Base-by-base conservation (phyloP, 352 stramenopile species). In the Peronospora belbahrii region DNA sequence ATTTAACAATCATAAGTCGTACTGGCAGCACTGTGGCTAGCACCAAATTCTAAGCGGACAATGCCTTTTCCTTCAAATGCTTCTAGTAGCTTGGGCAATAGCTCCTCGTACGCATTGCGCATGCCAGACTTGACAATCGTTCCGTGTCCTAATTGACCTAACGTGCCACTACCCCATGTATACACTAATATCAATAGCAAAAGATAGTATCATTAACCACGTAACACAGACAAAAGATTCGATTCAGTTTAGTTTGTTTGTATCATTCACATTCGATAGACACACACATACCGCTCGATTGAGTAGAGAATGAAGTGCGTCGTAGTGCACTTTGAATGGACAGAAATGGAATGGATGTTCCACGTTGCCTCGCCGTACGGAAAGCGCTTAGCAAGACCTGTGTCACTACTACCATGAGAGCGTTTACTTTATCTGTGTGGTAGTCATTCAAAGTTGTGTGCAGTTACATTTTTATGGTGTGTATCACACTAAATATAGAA, bases 71-170 rank as follows among this genome's bases (percentile, higher is more conserved):
- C 69, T 32, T 84, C 67, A 13, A 93, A 74, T 4, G 73, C 62
- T 19, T 92, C 77, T 13, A 94, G 31, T 4, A 89, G 52, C 23
- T 69, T 74, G 15, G 85, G 85, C 30, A 67, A 62, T 13, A 91
- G 67, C 65, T 95, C 79, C 48, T 89, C 75, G 63, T 94, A 96
- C 27, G 80, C 67, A 44, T 68, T 88, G 48, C 79, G 75, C 28
- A 96, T 82, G n/a, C 83, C 85, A 6, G 72, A 73, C 60, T 91
- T 92, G 44, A 90, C 65, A 34, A 96, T 73, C 4, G 65, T 42
- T 1, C 76, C 74, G 41, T 93, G 79, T 9, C 83, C 85, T 31
- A 96, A 54, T 56, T 96, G 84, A 2, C 85, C 85, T 17, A 93
- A 56, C 5, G 75, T 88, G 6, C 85, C 85, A 31, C 74, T 87